Base-by-base conservation (phyloP, 2,329 filamentous ascomycete genomes). In the Pleurostoma richardsiae region DNA sequence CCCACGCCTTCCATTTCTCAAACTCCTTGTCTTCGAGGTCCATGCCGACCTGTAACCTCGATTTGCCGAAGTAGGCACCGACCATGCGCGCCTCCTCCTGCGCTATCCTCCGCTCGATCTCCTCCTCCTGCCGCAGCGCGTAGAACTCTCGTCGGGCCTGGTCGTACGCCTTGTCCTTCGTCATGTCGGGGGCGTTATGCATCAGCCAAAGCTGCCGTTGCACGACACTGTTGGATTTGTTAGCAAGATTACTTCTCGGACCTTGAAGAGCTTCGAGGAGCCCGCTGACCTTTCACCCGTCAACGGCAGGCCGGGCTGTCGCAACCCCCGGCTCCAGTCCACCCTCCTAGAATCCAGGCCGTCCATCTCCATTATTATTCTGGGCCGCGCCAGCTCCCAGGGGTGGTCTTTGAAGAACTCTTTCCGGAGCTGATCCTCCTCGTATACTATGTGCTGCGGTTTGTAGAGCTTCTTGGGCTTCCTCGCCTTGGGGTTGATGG, bases 401-500 rank as follows among this genome's bases (percentile, higher is more conserved):
- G 94, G 94, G 64, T 99, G 94, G 66, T 99, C 92, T 60, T 78
- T 82, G 73, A 88, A 99, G 71, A 97, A 99, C 29, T 84, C 81
- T 55, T 70, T 75, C 53, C 94, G 85, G 59, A 99, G 74, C 50
- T 72, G 68, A 68, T 99, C 94, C 66, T 99, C 94, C 50, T 86
- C 81, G 64, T 94, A 96, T 45, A 71, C 72, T 53, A 99, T 84
- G 48, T 74, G 70, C 54, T 90, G 80, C 2, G 94, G 94, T 57
- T 84, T 82, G 73, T 91, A 97, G 57, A 96, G 71, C 56, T 83
- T 82, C 67, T 82, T 90, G 30, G 86, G 76, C 64, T 85, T 87
- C 63, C 76, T 73, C 44, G 70, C 68, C 58, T 76, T 80, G n/a
- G 64, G 62, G 49, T 68, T 61, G 4, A 56, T 54, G 29, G 57